Evolutionary conservation across 176 grass and related monocot genomes (phyloP).

Genomic region (Carex pumila): DNA sequence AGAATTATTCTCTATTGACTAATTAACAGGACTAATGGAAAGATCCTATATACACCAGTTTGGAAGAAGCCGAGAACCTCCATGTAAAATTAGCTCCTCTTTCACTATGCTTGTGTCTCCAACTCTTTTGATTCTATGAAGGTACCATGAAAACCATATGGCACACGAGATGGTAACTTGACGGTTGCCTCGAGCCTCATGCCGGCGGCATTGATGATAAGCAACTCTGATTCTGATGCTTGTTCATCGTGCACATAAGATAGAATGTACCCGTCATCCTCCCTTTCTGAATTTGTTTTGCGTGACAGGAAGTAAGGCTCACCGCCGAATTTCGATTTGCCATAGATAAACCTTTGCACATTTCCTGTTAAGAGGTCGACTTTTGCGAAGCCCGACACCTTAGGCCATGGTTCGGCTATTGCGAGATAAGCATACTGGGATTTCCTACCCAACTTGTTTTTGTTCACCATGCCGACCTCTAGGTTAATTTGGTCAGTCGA

Average conservation of each 20-base stretch:
- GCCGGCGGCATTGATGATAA: conserved; percentile 61
- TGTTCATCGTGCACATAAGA: conserved; percentile 56
- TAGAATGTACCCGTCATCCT: conserved; percentile 72
- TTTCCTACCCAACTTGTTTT: conserved; percentile 43
- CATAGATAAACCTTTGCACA: conserved; percentile 47
- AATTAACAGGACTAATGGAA: background rate
- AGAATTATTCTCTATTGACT: background rate
- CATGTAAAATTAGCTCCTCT: conserved; percentile 3
- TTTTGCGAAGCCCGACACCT: conserved; percentile 97
- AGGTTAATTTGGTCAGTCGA: conserved; percentile 44
- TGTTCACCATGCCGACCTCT: conserved; percentile 88
- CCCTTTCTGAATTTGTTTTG: conserved; percentile 19
- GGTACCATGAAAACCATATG: conserved; percentile 91
- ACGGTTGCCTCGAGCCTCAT: conserved; percentile 76
- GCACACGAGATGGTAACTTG: conserved; percentile 70
- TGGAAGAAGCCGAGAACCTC: conserved; percentile 13
- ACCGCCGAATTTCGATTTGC: conserved; percentile 53
- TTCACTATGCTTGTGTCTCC: conserved; percentile 40
- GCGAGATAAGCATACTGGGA: conserved; percentile 77
- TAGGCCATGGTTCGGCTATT: conserved; percentile 89
- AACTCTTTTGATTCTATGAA: conserved; percentile 53
- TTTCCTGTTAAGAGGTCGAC: conserved; percentile 68
- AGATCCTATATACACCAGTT: background rate
- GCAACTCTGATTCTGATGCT: conserved; percentile 40
- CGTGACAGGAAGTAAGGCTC: conserved; percentile 78